phyloP scores from a whole-genome alignment of 2,329 filamentous ascomycete genomes.

The Talaromyces pinophilus region DNA sequence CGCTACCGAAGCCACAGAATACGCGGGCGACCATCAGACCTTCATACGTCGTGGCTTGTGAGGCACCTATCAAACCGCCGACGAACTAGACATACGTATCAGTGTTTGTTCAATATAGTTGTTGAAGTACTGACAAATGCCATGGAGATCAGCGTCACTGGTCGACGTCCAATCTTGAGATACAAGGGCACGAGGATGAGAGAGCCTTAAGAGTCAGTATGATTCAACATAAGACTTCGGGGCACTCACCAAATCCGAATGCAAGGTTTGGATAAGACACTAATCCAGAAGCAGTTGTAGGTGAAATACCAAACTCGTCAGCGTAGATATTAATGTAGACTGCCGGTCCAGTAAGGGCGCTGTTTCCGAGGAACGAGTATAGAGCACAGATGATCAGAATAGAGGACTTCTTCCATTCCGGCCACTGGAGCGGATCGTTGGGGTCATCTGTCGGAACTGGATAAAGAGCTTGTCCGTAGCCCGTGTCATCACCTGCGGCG shows the following conservation, averaged over 20 bases:
- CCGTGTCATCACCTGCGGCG: slow-evolving; percentile 60
- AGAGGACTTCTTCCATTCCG: slow-evolving; percentile 56
- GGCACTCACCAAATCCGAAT: slow-evolving; percentile 56
- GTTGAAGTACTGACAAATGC: slow-evolving; percentile 32
- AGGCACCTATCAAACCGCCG: slow-evolving; percentile 46
- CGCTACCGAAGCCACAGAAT: slow-evolving; percentile 47
- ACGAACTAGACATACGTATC: slow-evolving; percentile 35
- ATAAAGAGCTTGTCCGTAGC: slow-evolving; percentile 61
- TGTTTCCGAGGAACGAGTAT: slow-evolving; percentile 62
- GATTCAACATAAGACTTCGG: neutral
- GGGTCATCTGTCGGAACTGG: slow-evolving; percentile 63
- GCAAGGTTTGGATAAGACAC: slow-evolving; percentile 63
- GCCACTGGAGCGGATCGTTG: slow-evolving; percentile 63
- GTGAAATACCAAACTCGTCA: slow-evolving; percentile 54
- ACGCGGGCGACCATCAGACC: slow-evolving; percentile 48
- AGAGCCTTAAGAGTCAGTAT: slow-evolving; percentile 38
- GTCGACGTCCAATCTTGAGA: slow-evolving; percentile 52
- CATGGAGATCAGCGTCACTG: slow-evolving; percentile 47
- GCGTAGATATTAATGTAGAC: slow-evolving; percentile 61
- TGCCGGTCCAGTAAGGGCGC: slow-evolving; percentile 57
- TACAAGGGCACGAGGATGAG: slow-evolving; percentile 61
- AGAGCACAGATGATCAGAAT: slow-evolving; percentile 57
- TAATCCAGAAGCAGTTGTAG: slow-evolving; percentile 56
- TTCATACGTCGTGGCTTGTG: slow-evolving; percentile 42
- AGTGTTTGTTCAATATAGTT: neutral